Percentiles rank a stretch among this genome's conserved stretches.
phyloP scores from a whole-genome alignment of 2,329 filamentous ascomycete genomes.

The Fusarium sp. region DNA sequence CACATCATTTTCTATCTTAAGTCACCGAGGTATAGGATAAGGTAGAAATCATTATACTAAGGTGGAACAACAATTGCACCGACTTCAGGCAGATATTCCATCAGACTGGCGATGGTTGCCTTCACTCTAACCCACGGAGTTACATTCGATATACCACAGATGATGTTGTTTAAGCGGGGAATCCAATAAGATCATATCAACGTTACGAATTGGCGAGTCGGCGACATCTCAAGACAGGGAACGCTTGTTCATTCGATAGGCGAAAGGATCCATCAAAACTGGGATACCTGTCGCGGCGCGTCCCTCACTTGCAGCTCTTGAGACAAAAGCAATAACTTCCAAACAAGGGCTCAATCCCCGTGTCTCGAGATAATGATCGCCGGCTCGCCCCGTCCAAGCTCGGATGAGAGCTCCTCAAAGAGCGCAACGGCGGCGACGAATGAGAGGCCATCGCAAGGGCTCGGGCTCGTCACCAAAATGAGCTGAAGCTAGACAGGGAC shows the following conservation, averaged over 20 bases:
- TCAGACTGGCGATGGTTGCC: background rate
- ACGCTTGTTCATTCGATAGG: constrained; percentile 23
- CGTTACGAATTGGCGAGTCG: background rate
- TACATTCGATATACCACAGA: background rate
- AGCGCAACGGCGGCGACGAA: constrained; percentile 33
- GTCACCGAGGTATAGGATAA: too few species aligned
- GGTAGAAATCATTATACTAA: too few species aligned
- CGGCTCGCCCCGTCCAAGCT: constrained; percentile 33
- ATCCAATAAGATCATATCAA: constrained; percentile 1
- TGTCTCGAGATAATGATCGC: constrained; percentile 39
- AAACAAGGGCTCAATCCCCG: constrained; percentile 20
- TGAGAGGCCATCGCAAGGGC: constrained; percentile 33
- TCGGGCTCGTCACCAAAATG: constrained; percentile 23
- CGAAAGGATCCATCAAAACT: constrained; percentile 17
- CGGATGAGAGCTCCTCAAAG: constrained; percentile 9
- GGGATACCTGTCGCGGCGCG: constrained; percentile 7
- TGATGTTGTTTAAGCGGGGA: background rate
- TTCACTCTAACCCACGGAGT: too few species aligned
- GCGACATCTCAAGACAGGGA: constrained; percentile 5
- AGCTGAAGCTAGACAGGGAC: constrained; percentile 31
- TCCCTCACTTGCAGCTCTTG: constrained; percentile 2
- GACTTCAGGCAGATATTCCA: background rate
- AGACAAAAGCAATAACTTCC: constrained; percentile 23
- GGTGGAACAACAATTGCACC: too few species aligned
- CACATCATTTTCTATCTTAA: too few species aligned